Evolutionary conservation across 768 basidiomycete genomes (phyloP), one percentile per base, ranked within the genome.

Genomic region (Pleurotus eryngii): DNA sequence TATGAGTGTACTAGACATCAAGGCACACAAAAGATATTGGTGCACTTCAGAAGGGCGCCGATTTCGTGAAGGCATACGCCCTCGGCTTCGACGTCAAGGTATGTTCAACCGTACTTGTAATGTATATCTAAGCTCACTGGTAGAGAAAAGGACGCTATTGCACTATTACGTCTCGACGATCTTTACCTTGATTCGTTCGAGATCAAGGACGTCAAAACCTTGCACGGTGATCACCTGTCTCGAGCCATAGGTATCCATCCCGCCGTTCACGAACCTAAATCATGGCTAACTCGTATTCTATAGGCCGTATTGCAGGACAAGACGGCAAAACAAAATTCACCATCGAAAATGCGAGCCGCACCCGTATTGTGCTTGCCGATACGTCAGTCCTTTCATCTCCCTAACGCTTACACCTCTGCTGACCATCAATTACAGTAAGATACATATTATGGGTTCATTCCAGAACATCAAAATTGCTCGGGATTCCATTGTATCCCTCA

Each of bases 261-360:
- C 20, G 48, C 24, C 57, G n/a, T 15, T 18, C 8, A 42, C 46
- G 14, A 20, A 49, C 17, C 37, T 11, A 43, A 35, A 49, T 57
- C 18, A 56, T 67, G 17, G 8, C 30, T 35, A 35, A 20, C 50
- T 24, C 39, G 9, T 27, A 15, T 27, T 12, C 24, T 24, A 15
- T 63, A 92, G 91, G 94, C 63, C 95, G 97, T 63, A 98, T 99
- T 68, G 97, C 97, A 9, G 97, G 97, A 4, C 95, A 99, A 69
- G 95, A 97, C 61, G 97, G 97, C 45, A 98, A 98, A 76, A 98
- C 95, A 9, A 95, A 97, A 70, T 98, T 98, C 71, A 95, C 95
- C 1, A 98, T 99, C 56, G 97, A 99, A 76, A 99, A 98, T 65
- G 84, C 95, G 2, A 95, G 89, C 63, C 83, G 96, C 57, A 99